Base-by-base conservation (phyloP, 2,329 filamentous ascomycete species). In the Iodosphaeria phyllophila region DNA sequence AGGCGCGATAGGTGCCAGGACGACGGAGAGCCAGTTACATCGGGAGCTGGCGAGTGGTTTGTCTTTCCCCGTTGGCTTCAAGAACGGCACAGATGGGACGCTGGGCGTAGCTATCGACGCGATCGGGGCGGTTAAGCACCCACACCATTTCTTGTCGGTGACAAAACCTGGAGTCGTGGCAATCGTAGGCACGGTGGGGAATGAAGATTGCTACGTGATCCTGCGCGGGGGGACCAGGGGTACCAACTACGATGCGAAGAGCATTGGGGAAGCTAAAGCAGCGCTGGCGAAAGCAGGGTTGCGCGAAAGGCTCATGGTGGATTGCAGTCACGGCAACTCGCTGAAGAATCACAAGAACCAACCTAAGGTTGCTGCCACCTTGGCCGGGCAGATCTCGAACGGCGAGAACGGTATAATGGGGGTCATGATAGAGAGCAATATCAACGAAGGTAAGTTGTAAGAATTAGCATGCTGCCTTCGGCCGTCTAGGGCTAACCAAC, bases 361-460 rank as follows among this genome's bases (percentile, higher is more conserved):
- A 56, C 84, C 84, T 36, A 83, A 86, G 62, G 89, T 98, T 12
- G 84, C 83, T 4, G 72, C 70, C 25, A 66, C 61, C 8, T 50
- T 98, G 29, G 83, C 79, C 2, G 72, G 78, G 42, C 89, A 98
- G 55, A 78, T 98, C 31, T 63, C 74, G 27, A 68, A 64, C 29
- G 89, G 89, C 18, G 86, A 95, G 56, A 64, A 65, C 3, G 75
- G 61, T 24, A 89, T 98, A 43, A 86, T 93, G 70, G 89, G 89
- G 41, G 80, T 95, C 31, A 98, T 98, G 89, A 92, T 98, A 42
- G 89, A 98, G 60, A 91, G 79, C 51, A 79, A 95, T 51, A 91
- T 95, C 54, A 76, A 86, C 42, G 86, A 93, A 56, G 84, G 78
- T 76, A 49, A 42, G 60, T 45, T 13, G 13, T n/a, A n/a, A n/a